These are phyloP conservation scores for Dendrocalamus sinicus DNA, from an alignment of 176 grass and related monocot genomes.

Conservation along the genomic window DNA sequence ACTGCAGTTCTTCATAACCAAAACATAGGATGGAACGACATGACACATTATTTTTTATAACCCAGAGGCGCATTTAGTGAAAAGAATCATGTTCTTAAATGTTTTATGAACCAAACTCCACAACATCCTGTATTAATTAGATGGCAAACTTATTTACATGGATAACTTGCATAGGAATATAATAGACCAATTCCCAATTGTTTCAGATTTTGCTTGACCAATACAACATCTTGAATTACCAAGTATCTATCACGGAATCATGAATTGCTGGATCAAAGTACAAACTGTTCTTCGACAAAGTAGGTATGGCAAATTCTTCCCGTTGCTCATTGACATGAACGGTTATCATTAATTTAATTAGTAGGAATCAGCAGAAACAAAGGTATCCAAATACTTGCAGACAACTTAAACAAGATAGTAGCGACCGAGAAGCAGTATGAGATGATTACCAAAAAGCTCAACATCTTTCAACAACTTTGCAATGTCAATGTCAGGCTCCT, in stretches of 20 bases:
- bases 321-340: not conserved
- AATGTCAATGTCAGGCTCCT: slow-evolving; percentile 77
- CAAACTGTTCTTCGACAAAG: not conserved
- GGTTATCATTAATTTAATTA: not conserved
- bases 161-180: not conserved
- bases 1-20: not conserved
- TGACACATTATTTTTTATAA: not conserved
- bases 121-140: not conserved
- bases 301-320: not conserved
- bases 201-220: slow-evolving; percentile 7
- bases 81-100: not conserved
- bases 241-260: not conserved
- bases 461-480: slow-evolving; percentile 81
- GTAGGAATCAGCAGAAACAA: not conserved
- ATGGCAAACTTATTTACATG: slow-evolving; percentile 1
- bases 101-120: not conserved
- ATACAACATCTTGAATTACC: not conserved
- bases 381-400: not conserved
- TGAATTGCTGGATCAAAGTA: not conserved
- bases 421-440: not conserved
- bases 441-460: slow-evolving; percentile 73
- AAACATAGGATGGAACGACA: not conserved
- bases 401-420: slow-evolving; percentile 8
- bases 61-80: not conserved
- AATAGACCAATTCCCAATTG: not conserved